phyloP scores from a whole-genome alignment of 1,284 basidiomycete genomes.

The Ustilago trichophora region DNA sequence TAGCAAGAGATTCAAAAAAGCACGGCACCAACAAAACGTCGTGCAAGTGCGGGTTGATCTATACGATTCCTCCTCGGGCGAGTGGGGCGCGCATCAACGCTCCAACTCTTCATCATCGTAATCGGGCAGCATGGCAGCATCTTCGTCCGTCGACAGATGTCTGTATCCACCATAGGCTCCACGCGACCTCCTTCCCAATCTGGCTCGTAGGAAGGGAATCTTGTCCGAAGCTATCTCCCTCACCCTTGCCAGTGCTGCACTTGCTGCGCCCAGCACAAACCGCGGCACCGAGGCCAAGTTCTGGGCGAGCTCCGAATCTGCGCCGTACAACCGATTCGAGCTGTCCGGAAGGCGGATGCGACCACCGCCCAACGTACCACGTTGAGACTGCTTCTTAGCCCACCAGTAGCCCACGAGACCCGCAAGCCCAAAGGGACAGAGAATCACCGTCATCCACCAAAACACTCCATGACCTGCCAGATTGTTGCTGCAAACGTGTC shows the following conservation, averaged over 20 bases:
- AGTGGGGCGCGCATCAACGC: too few species aligned
- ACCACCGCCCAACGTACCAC: slow-evolving; percentile 3
- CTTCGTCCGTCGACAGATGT: slow-evolving; percentile 60
- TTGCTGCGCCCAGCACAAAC: slow-evolving; percentile 41
- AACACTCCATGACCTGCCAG: slow-evolving; percentile 51
- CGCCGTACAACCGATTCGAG: slow-evolving; percentile 46
- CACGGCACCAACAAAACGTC: too few species aligned
- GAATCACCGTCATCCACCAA: slow-evolving; percentile 60
- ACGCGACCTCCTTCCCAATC: slow-evolving; percentile 21
- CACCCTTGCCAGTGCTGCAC: slow-evolving; percentile 33
- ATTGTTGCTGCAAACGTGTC: slow-evolving; percentile 53
- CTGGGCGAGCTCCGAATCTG: slow-evolving; percentile 77
- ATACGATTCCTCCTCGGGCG: too few species aligned
- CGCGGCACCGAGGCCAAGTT: slow-evolving; percentile 40
- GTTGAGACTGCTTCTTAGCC: slow-evolving; percentile 71
- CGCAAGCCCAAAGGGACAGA: slow-evolving; percentile 48
- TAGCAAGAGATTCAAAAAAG: too few species aligned
- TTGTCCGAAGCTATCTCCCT: slow-evolving; percentile 39
- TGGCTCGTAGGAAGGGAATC: slow-evolving; percentile 40
- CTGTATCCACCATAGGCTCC: slow-evolving; percentile 58
- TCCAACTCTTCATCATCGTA: slow-evolving; percentile 62
- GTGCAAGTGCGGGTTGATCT: too few species aligned
- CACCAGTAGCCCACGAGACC: slow-evolving; percentile 57
- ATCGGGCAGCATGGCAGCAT: slow-evolving; percentile 60
- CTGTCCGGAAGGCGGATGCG: slow-evolving; percentile 53